Base-by-base conservation (phyloP, 495 filamentous ascomycete species). In the Diplogelasinospora grovesii region DNA sequence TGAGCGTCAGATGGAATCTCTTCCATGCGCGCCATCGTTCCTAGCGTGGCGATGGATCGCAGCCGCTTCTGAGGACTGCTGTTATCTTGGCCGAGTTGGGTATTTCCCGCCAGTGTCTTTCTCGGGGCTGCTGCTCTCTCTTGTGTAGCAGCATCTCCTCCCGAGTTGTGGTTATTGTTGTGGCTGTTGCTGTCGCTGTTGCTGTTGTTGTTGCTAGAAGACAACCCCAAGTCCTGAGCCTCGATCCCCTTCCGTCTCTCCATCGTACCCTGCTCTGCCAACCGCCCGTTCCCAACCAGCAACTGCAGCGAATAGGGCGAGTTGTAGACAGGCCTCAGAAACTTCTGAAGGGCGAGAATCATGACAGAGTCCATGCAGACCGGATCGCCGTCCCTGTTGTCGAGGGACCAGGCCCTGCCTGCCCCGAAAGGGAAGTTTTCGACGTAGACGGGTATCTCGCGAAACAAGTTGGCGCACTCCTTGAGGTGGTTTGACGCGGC, bases 371-470 rank as follows among this genome's bases (percentile, higher is more conserved):
- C 55, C 7, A 61, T 73, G 25, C 61, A 65, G 24, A 71, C 52
- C 0, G 54, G 52, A 2, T 68, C 57, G 2, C 46, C 57, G 14
- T 50, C 46, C 7, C 54, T 41, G 1, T 58, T 49, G 22, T 79
- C 73, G 3, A 95, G 69, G 2, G 82, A 74, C 82, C 85, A 93
- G 11, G 67, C 64, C 20, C 60, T 49, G 5, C 75, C 71, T 60
- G 66, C 39, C 68, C 64, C 26, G 56, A 56, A 39, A 63, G 83
- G 67, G 74, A 89, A 63, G 45, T 60, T 35, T 61, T 76, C 52
- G 8, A 92, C 53, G 39, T 81, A 85, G 18, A 92, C 57, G 0
- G 89, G 89, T 36, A 95, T 69, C 50, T 95, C 85, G 41, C 85
- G 85, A 23, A 79, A 76, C 10, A 66, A 55, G 32, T 81, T 79